phyloP scores from a whole-genome alignment of 2,329 filamentous ascomycete genomes.

The Atkinsonella texensis region DNA sequence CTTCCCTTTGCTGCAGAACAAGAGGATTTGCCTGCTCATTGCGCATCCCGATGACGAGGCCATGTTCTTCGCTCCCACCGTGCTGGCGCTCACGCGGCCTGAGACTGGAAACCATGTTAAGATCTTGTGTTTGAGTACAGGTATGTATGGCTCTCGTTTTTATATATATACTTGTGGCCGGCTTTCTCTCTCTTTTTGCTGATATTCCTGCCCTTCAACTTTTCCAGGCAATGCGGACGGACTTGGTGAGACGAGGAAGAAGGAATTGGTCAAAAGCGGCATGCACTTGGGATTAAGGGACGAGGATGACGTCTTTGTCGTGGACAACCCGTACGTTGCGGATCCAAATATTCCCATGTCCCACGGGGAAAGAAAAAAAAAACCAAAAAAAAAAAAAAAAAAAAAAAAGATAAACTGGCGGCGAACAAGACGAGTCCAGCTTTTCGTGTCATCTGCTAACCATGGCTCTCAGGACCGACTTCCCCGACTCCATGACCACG shows the following conservation, averaged over 20 bases:
- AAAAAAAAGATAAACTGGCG: not conserved
- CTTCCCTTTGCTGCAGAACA: slow-evolving; percentile 61
- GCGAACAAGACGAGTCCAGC: no score
- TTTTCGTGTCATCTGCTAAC: not conserved
- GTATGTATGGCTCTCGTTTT: slow-evolving; percentile 30
- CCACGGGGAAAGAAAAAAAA: not conserved
- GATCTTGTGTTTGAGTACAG: slow-evolving; percentile 84
- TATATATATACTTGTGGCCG: no score
- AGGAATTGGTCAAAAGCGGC: slow-evolving; percentile 74
- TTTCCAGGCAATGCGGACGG: slow-evolving; percentile 73
- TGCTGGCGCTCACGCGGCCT: slow-evolving; percentile 72
- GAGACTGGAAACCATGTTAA: slow-evolving; percentile 81
- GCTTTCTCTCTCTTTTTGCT: no score
- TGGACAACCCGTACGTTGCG: slow-evolving; percentile 55
- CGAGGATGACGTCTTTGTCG: slow-evolving; percentile 72
- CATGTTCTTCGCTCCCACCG: slow-evolving; percentile 94
- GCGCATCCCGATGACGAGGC: slow-evolving; percentile 97
- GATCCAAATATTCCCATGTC: no score
- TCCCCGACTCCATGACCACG: slow-evolving; percentile 79
- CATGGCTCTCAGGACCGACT: slow-evolving; percentile 35
- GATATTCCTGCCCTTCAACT: no score
- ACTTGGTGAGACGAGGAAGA: slow-evolving; percentile 68
- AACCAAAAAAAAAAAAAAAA: not conserved
- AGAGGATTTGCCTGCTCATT: slow-evolving; percentile 84
- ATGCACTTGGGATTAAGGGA: slow-evolving; percentile 60